Conservation (phyloP, 352 stramenopile species). For the Phytophthora sansomeana region DNA sequence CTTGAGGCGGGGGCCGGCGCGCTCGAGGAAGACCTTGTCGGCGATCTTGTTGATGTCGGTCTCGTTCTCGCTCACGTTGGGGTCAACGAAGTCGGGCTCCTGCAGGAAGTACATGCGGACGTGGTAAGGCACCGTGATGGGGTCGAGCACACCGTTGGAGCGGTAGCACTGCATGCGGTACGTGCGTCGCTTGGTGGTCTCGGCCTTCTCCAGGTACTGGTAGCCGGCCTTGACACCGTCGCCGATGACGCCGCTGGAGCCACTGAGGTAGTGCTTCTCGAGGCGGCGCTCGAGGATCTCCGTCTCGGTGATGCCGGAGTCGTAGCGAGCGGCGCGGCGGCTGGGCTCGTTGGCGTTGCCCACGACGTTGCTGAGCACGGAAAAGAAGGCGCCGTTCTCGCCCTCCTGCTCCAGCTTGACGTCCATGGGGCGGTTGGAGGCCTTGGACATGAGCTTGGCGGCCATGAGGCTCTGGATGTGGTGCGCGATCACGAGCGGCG, state of each 20-base stretch:
- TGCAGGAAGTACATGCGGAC: slow-evolving; percentile 90
- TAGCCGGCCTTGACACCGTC: slow-evolving; percentile 85
- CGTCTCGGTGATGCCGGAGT: slow-evolving; percentile 68
- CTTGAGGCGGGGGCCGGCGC: slow-evolving; percentile 71
- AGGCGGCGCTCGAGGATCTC: slow-evolving; percentile 78
- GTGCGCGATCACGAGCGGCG: slow-evolving; percentile 66
- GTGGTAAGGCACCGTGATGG: slow-evolving; percentile 75
- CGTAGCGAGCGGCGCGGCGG: slow-evolving; percentile 57
- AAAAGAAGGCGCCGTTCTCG: slow-evolving; percentile 80
- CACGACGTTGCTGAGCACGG: slow-evolving; percentile 83
- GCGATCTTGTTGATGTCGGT: slow-evolving; percentile 81
- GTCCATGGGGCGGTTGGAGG: slow-evolving; percentile 74
- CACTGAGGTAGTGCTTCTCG: slow-evolving; percentile 84
- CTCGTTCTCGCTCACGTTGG: slow-evolving; percentile 61
- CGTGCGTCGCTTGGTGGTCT: slow-evolving; percentile 62
- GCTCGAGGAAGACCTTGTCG: slow-evolving; percentile 81
- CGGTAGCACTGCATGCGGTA: slow-evolving; percentile 91
- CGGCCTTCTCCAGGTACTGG: slow-evolving; percentile 71
- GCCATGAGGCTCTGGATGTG: slow-evolving; percentile 85
- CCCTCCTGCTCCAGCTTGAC: slow-evolving; percentile 86
- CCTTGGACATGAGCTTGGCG: slow-evolving; percentile 85
- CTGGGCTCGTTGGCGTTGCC: slow-evolving; percentile 58
- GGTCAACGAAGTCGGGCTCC: slow-evolving; percentile 70
- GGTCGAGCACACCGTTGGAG: slow-evolving; percentile 79
- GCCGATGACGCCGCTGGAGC: slow-evolving; percentile 71